These are phyloP conservation scores for Oryza meridionalis DNA, from an alignment of 176 grass and related monocot species.

Conservation along the genomic window DNA sequence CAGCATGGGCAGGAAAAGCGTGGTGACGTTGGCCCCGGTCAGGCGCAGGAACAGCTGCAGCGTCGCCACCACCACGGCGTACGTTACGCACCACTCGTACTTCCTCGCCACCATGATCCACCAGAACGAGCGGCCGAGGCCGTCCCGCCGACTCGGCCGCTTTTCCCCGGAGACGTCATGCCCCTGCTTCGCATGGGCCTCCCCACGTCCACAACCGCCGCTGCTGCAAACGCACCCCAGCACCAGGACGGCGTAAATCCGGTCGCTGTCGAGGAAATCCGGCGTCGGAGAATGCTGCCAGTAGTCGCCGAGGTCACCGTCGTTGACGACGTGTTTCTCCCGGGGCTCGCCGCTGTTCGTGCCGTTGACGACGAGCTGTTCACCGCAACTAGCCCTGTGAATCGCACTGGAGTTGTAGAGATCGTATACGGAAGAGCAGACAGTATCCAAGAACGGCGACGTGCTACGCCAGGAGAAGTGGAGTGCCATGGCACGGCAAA, in stretches of 20 bases:
- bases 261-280: constrained; percentile 2
- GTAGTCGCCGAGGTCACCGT: background rate
- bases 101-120: background rate
- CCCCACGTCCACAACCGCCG: no score
- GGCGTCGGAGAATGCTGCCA: background rate
- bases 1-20: constrained; percentile 34
- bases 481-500: background rate
- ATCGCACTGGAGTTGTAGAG: constrained; percentile 6
- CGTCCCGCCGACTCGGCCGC: background rate
- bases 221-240: background rate
- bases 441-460: background rate
- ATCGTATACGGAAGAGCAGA: background rate
- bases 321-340: background rate
- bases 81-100: constrained; percentile 3
- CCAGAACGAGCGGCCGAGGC: background rate
- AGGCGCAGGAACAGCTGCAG: constrained; percentile 39
- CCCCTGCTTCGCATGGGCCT: constrained; percentile 2
- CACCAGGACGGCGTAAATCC: background rate
- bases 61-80: constrained; percentile 10
- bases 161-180: background rate
- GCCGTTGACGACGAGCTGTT: background rate
- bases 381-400: background rate
- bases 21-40: constrained; percentile 8
- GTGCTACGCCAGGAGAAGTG: background rate
- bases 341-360: background rate